These are phyloP conservation scores for Pigoraptor vietnamica DNA, from an alignment of 78 protist species.

Conservation along the genomic window DNA sequence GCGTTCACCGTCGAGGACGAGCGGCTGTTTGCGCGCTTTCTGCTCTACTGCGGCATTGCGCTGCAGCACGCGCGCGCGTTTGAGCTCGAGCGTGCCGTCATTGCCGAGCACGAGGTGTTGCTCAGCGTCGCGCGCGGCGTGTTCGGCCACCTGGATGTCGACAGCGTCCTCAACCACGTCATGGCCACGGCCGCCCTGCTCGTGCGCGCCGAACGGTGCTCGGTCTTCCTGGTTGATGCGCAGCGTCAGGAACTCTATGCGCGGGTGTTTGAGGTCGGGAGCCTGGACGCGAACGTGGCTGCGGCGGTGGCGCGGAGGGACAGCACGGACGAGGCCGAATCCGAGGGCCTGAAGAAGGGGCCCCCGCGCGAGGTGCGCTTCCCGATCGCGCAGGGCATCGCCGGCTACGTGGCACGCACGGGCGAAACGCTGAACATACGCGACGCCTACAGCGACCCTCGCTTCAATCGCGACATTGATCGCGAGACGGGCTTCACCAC, in stretches of 20 bases:
- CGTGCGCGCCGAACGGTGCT: not conserved
- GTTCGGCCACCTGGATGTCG: not conserved
- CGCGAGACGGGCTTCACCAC: not conserved
- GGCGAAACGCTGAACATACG: constrained; percentile 7
- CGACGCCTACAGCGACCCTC: constrained; percentile 28
- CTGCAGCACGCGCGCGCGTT: not conserved
- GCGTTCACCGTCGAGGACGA: not conserved
- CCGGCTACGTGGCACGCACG: constrained; percentile 19
- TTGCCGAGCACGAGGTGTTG: not conserved
- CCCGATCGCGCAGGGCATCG: constrained; percentile 26
- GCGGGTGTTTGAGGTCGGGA: not conserved
- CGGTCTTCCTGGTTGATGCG: not conserved
- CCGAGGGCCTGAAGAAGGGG: not conserved
- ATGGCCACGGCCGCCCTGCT: not conserved
- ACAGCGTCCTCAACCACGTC: not conserved
- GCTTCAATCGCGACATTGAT: constrained; percentile 22
- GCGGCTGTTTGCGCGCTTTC: not conserved
- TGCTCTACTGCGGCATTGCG: not conserved
- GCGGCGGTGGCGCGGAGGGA: not conserved
- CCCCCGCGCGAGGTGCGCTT: not conserved
- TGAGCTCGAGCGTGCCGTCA: not conserved
- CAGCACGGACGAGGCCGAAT: not conserved
- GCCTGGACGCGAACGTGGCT: not conserved
- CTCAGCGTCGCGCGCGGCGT: not conserved
- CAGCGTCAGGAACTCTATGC: not conserved